Percentiles rank a stretch among this genome's conserved stretches.
Conservation (phyloP, 257 asterid genomes). For the Ehretia macrophylla region DNA sequence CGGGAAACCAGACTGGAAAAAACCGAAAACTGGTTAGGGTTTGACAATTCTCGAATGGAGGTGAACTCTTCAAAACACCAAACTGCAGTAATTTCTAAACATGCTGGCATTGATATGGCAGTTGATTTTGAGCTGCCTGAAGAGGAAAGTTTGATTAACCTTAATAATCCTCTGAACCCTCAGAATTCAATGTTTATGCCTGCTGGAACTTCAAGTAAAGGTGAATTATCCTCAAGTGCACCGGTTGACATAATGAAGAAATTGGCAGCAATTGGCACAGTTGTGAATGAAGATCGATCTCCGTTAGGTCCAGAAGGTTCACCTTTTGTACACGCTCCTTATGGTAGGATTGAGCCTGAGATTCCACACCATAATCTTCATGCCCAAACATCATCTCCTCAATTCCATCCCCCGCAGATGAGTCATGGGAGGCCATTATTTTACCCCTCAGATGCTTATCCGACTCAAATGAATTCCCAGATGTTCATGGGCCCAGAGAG, state of each 20-base stretch:
- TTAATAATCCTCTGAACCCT: conserved; percentile 29
- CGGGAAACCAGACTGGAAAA: no score
- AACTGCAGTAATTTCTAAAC: no score
- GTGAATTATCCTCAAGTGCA: not conserved
- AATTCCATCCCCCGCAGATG: conserved; percentile 22
- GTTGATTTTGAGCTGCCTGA: conserved; percentile 55
- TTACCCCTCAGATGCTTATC: conserved; percentile 17
- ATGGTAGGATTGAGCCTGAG: conserved; percentile 40
- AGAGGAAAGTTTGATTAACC: conserved; percentile 53
- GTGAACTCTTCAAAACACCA: no score
- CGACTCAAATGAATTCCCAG: conserved; percentile 40
- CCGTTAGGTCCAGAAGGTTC: conserved; percentile 33
- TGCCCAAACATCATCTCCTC: conserved; percentile 35
- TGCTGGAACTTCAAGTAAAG: conserved; percentile 27
- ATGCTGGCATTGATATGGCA: conserved; percentile 6
- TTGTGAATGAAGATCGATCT: conserved; percentile 34
- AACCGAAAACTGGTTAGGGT: no score
- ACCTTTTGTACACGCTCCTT: conserved; percentile 33
- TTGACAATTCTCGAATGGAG: no score
- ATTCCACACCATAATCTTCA: no score
- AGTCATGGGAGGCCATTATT: conserved; percentile 41
- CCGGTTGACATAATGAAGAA: no score
- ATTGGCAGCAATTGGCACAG: no score
- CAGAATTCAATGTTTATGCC: conserved; percentile 31
- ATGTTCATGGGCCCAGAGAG: conserved; percentile 41